phyloP scores from a whole-genome alignment of 2,329 filamentous ascomycete species.

The Fusarium phyllophilum region DNA sequence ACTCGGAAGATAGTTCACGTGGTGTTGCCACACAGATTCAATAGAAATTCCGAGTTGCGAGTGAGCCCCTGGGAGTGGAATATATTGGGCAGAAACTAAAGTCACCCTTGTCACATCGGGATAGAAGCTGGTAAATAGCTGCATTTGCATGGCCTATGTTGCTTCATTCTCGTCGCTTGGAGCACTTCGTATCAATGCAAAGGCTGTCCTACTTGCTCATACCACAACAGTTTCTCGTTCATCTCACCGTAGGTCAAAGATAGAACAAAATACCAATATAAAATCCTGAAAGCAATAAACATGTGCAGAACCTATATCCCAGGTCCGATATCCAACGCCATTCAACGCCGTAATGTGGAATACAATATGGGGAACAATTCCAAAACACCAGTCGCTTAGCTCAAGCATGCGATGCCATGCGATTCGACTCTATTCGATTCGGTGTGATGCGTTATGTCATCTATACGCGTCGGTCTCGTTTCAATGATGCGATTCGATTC shows the following conservation, averaged over 20 bases:
- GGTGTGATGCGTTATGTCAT: slow-evolving; percentile 16
- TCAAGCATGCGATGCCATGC: slow-evolving; percentile 13
- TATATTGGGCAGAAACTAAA: background rate
- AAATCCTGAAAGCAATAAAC: slow-evolving; percentile 12
- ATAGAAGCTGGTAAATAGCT: background rate
- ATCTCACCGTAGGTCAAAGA: background rate
- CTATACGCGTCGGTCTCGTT: slow-evolving; percentile 22
- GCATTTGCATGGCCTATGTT: slow-evolving; percentile 4
- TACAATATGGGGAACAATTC: slow-evolving; percentile 22
- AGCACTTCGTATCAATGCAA: slow-evolving; percentile 5
- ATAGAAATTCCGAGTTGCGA: background rate
- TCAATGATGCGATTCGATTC: slow-evolving; percentile 10
- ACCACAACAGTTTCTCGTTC: background rate
- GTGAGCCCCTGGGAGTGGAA: background rate
- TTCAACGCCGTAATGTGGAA: slow-evolving; percentile 35
- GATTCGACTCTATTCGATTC: background rate
- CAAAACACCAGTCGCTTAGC: background rate
- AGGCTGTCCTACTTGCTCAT: background rate
- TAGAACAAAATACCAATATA: background rate
- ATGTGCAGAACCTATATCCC: slow-evolving; percentile 28
- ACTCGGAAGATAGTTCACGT: background rate
- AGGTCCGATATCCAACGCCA: slow-evolving; percentile 37
- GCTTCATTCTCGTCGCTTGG: background rate
- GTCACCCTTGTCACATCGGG: background rate
- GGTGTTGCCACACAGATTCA: background rate